These are phyloP conservation scores for Monilinia fructigena DNA, from an alignment of 2,329 filamentous ascomycete genomes.

Conservation along the genomic window DNA sequence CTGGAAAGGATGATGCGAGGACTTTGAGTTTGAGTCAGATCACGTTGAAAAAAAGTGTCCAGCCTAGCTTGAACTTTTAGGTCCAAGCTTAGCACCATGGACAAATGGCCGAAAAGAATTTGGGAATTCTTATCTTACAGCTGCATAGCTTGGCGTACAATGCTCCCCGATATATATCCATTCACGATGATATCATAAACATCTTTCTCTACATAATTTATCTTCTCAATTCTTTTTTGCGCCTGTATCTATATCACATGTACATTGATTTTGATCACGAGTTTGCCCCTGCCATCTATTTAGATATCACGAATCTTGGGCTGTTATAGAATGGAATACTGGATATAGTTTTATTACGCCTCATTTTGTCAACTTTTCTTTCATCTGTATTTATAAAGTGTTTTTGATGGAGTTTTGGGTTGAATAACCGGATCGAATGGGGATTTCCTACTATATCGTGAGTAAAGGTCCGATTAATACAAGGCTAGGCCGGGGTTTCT, in stretches of 20 bases:
- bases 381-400: background rate
- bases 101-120: background rate
- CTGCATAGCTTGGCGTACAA: background rate
- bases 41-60: slow-evolving; percentile 44
- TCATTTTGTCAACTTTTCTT: background rate
- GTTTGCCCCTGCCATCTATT: background rate
- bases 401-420: slow-evolving; percentile 11
- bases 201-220: background rate
- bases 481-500: background rate
- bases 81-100: background rate
- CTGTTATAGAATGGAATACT: background rate
- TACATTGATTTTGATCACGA: background rate
- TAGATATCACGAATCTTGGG: background rate
- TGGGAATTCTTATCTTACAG: background rate
- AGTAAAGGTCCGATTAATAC: background rate
- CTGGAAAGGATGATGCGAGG: slow-evolving; percentile 58
- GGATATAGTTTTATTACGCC: background rate
- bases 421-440: background rate
- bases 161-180: background rate
- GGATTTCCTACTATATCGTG: background rate
- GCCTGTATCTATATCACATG: background rate
- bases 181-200: slow-evolving; percentile 7
- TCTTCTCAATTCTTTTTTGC: background rate
- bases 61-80: slow-evolving; percentile 30
- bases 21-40: slow-evolving; percentile 64